Percentiles rank a stretch among this genome's conserved stretches.
Conservation (phyloP, 1,284 basidiomycete species). For the Ceratobasidium sp. region DNA sequence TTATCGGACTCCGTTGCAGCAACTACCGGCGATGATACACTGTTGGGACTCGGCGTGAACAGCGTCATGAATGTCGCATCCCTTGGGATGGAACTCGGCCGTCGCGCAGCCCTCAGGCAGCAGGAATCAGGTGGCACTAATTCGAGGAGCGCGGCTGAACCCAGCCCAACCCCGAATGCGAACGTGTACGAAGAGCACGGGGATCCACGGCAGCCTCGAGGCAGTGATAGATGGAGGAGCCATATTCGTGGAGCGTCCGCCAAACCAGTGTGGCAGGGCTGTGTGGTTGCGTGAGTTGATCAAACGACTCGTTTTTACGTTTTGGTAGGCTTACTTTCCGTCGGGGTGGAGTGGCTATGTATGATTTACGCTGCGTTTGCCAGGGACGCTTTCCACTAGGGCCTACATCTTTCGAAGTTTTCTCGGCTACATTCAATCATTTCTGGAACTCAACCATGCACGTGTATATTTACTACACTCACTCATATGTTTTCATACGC, state of each 20-base stretch:
- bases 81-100: slow-evolving; percentile 38
- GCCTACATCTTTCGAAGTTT: not conserved
- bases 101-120: slow-evolving; percentile 33
- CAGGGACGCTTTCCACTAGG: slow-evolving; percentile 12
- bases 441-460: slow-evolving; percentile 27
- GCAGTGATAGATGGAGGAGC: slow-evolving; percentile 28
- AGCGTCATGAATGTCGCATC: slow-evolving; percentile 36
- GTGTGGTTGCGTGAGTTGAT: slow-evolving; percentile 43
- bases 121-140: not conserved
- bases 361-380: slow-evolving; percentile 32
- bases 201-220: slow-evolving; percentile 37
- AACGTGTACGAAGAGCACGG: slow-evolving; percentile 38
- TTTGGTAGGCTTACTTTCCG: slow-evolving; percentile 38
- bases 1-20: slow-evolving; percentile 34
- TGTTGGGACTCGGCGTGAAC: slow-evolving; percentile 32
- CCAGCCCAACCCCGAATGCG: slow-evolving; percentile 6
- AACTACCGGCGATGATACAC: slow-evolving; percentile 25
- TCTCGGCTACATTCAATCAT: slow-evolving; percentile 25
- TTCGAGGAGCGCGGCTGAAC: slow-evolving; percentile 4
- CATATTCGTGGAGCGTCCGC: slow-evolving; percentile 35
- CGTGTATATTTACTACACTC: slow-evolving; percentile 42
- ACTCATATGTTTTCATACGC: slow-evolving; percentile 43
- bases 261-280: slow-evolving; percentile 35
- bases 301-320: slow-evolving; percentile 35
- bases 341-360: slow-evolving; percentile 40